phyloP scores from a whole-genome alignment of 768 basidiomycete species.

The Phanerodontia chrysosporium region DNA sequence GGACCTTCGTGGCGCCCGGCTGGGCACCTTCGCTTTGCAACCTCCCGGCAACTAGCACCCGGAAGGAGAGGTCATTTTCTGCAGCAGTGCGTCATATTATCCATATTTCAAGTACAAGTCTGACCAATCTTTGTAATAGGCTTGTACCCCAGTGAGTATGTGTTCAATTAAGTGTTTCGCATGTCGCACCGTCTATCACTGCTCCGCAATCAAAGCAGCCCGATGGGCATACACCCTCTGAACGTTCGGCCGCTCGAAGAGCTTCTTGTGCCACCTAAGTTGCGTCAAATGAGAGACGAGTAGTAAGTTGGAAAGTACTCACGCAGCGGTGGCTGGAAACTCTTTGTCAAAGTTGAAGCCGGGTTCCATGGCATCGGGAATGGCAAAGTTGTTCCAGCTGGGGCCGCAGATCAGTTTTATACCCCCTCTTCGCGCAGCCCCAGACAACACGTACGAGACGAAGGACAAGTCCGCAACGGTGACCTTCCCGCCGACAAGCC shows the following conservation, averaged over 20 bases:
- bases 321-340: constrained; percentile 15
- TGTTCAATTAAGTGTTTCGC: no score
- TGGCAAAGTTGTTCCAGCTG: constrained; percentile 19
- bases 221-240: constrained; percentile 4
- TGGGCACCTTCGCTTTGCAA: no score
- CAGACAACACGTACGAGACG: constrained; percentile 10
- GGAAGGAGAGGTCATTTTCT: no score
- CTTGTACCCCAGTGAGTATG: no score
- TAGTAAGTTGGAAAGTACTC: background rate
- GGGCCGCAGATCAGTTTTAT: background rate
- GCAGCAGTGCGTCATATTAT: no score
- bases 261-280: constrained; percentile 19
- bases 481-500: constrained; percentile 25
- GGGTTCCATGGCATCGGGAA: constrained; percentile 7
- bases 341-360: constrained; percentile 18
- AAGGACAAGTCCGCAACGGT: constrained; percentile 25
- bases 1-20: no score
- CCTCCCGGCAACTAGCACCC: no score
- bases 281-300: background rate
- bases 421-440: background rate
- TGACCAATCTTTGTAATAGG: no score
- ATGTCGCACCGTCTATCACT: background rate
- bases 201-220: background rate
- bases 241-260: constrained; percentile 11
- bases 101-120: no score